Evolutionary conservation across 2,329 filamentous ascomycete genomes (phyloP).

Genomic region (Ascosphaera pollenicola): DNA sequence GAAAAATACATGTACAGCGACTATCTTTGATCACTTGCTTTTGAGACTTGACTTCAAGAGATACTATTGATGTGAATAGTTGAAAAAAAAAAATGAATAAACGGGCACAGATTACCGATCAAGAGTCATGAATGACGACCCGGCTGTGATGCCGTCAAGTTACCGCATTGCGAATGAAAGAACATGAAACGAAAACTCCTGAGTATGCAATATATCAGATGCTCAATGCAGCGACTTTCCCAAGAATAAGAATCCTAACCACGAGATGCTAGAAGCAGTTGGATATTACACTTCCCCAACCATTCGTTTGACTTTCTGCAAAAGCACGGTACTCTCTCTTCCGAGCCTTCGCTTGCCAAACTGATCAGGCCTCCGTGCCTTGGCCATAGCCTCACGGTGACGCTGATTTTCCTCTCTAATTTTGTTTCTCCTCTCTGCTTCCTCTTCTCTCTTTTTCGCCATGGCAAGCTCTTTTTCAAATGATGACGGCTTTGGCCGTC

Average conservation of each 20-base stretch:
- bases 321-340: constrained; percentile 52
- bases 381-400: constrained; percentile 43
- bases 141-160: neutral
- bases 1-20: constrained; percentile 22
- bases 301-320: constrained; percentile 58
- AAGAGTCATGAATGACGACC: no score
- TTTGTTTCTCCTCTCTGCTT: constrained; percentile 40
- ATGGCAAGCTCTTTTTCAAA: constrained; percentile 51
- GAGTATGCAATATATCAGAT: neutral
- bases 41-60: constrained; percentile 48
- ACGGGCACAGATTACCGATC: no score
- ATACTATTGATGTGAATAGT: constrained; percentile 30
- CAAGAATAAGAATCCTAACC: no score
- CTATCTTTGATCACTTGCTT: constrained; percentile 45
- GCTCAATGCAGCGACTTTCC: neutral
- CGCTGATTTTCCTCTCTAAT: constrained; percentile 49
- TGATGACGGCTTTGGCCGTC: constrained; percentile 21
- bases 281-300: constrained; percentile 24
- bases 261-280: neutral
- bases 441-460: constrained; percentile 34
- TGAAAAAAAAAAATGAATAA: no score
- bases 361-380: constrained; percentile 35
- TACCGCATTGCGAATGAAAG: neutral
- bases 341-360: constrained; percentile 62
- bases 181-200: neutral